Conservation (phyloP, 805 yeast genomes). For the Scheffersomyces stipitis region DNA sequence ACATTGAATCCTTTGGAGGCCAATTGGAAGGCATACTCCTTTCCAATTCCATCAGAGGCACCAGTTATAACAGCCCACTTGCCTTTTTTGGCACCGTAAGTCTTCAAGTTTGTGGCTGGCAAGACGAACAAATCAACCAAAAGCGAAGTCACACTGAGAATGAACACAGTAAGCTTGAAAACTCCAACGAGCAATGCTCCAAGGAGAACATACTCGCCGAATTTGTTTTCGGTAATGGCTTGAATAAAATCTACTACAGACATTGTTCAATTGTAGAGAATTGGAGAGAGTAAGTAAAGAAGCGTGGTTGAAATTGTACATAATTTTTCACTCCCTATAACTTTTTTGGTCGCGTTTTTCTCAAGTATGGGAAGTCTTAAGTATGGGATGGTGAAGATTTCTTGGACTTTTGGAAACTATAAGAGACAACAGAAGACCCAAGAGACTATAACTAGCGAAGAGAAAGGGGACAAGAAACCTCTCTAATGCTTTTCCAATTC, state of each 20-base stretch:
- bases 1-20: slow-evolving; percentile 84
- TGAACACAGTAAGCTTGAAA: slow-evolving; percentile 50
- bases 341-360: no score
- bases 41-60: slow-evolving; percentile 96
- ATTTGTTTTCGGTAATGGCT: slow-evolving; percentile 12
- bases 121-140: slow-evolving; percentile 62
- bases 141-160: slow-evolving; percentile 52
- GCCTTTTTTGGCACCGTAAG: slow-evolving; percentile 73
- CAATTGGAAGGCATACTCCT: slow-evolving; percentile 83
- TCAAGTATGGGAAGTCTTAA: no score
- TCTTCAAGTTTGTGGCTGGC: slow-evolving; percentile 57
- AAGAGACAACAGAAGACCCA: neutral
- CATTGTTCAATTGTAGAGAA: slow-evolving; percentile 2
- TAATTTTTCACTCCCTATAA: no score
- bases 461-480: neutral
- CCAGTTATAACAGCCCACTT: slow-evolving; percentile 97
- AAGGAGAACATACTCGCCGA: slow-evolving; percentile 17
- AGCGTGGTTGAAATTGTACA: no score
- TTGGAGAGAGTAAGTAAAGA: slow-evolving; percentile 1
- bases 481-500: neutral
- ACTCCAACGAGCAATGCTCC: slow-evolving; percentile 60
- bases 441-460: neutral
- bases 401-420: no score
- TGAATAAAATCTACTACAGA: slow-evolving; percentile 7
- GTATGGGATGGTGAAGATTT: no score